Conservation (phyloP, 2,329 filamentous ascomycete species). For the Alternaria novae-zelandiae region DNA sequence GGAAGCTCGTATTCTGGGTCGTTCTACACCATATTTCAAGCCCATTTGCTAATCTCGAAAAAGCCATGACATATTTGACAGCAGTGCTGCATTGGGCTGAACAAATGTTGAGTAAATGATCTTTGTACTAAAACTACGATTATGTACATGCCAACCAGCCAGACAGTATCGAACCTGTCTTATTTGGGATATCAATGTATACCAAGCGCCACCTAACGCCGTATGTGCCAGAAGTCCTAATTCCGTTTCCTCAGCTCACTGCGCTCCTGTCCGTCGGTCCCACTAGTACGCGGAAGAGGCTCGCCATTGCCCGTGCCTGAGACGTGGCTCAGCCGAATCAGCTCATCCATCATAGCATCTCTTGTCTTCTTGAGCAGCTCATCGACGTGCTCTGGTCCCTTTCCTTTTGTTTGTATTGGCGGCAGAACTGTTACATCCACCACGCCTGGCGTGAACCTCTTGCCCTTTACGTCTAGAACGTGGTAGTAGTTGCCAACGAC, state of each 20-base stretch:
- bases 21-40: too few species aligned
- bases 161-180: neutral
- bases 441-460: constrained; percentile 50
- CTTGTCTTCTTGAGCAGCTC: constrained; percentile 38
- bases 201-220: constrained; percentile 6
- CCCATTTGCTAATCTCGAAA: too few species aligned
- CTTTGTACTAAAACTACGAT: neutral
- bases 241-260: constrained; percentile 38
- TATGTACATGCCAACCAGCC: constrained; percentile 11
- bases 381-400: constrained; percentile 45
- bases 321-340: constrained; percentile 42
- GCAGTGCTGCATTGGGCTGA: too few species aligned
- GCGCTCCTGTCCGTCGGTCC: constrained; percentile 17
- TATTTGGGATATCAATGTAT: constrained; percentile 19
- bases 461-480: constrained; percentile 54
- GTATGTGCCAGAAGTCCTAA: constrained; percentile 13
- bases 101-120: neutral
- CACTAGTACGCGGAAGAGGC: constrained; percentile 32
- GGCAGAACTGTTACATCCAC: constrained; percentile 62
- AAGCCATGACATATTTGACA: too few species aligned
- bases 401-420: constrained; percentile 44
- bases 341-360: constrained; percentile 47
- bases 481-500: constrained; percentile 60
- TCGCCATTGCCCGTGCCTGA: constrained; percentile 30
- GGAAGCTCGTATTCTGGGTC: neutral